Evolutionary conservation across 108 stramenopile species (phyloP).

Genomic region (Conticribra weissflogii): DNA sequence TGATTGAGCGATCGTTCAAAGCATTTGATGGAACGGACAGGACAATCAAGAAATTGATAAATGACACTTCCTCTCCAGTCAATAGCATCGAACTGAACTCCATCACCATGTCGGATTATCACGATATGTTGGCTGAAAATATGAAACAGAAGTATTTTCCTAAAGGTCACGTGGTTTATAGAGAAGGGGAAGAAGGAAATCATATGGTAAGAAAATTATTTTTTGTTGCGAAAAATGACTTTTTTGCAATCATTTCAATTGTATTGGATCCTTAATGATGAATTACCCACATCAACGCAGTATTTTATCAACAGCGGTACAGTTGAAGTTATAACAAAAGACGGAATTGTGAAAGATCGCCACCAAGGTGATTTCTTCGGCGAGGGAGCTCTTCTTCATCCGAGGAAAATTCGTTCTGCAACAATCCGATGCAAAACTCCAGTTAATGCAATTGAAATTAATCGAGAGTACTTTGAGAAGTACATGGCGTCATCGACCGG

Average conservation of each 20-base stretch:
- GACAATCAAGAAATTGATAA: conserved; percentile 12
- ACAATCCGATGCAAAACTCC: conserved; percentile 81
- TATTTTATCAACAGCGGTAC: conserved; percentile 86
- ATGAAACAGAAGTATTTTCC: conserved; percentile 84
- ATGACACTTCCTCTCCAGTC: conserved; percentile 6
- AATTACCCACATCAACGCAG: background rate
- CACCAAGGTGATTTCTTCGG: conserved; percentile 80
- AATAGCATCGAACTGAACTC: conserved; percentile 44
- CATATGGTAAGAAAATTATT: conserved; percentile 49
- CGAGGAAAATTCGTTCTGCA: conserved; percentile 59
- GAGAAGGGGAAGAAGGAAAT: conserved; percentile 67
- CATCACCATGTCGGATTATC: conserved; percentile 74
- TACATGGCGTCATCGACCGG: conserved; percentile 68
- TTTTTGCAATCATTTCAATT: background rate
- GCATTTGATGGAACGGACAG: conserved; percentile 53
- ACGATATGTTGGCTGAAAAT: conserved; percentile 72
- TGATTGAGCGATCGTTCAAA: conserved; percentile 79
- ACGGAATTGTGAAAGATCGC: conserved; percentile 64
- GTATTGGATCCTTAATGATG: background rate
- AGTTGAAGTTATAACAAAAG: conserved; percentile 65
- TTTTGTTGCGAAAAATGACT: background rate
- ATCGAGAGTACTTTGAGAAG: conserved; percentile 88
- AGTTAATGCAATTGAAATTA: conserved; percentile 85
- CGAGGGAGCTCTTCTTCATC: conserved; percentile 80
- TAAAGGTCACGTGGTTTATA: conserved; percentile 72